Evolutionary conservation across 75 land plant genomes (phyloP).

Genomic region (Chamaecyparis obtusa): DNA sequence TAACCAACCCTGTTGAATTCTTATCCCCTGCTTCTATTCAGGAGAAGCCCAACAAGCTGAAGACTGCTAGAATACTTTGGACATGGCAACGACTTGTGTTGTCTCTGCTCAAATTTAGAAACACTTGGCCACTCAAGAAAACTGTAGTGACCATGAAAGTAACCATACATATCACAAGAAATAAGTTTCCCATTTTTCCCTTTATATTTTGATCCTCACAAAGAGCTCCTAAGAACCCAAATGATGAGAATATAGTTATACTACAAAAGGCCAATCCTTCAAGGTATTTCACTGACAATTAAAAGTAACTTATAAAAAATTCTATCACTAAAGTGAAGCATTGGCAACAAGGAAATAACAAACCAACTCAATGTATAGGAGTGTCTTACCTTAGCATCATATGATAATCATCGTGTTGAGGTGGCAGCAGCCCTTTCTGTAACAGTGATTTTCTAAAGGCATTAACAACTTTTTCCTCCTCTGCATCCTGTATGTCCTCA

Average conservation of each 20-base stretch:
- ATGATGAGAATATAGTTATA: background rate
- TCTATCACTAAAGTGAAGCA: background rate
- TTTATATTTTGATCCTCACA: background rate
- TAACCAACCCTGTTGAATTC: no score
- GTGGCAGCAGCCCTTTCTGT: constrained; percentile 64
- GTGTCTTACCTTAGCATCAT: constrained; percentile 64
- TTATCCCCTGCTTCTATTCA: background rate
- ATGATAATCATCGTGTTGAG: constrained; percentile 83
- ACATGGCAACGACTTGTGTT: background rate
- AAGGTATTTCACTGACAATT: background rate
- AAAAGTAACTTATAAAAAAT: background rate
- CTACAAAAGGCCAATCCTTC: background rate
- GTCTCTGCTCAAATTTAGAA: background rate
- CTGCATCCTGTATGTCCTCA: constrained; percentile 68
- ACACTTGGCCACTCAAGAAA: background rate
- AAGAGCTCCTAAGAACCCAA: background rate
- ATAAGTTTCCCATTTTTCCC: background rate
- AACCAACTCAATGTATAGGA: background rate
- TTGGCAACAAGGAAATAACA: background rate
- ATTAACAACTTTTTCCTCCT: constrained; percentile 82
- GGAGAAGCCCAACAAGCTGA: background rate
- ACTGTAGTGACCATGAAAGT: background rate
- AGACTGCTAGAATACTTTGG: background rate
- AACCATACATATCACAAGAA: background rate
- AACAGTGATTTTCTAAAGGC: constrained; percentile 64